Evolutionary conservation across 2,329 filamentous ascomycete species (phyloP), one percentile per base, ranked within the genome.

Genomic region (Samsoniella hepiali): DNA sequence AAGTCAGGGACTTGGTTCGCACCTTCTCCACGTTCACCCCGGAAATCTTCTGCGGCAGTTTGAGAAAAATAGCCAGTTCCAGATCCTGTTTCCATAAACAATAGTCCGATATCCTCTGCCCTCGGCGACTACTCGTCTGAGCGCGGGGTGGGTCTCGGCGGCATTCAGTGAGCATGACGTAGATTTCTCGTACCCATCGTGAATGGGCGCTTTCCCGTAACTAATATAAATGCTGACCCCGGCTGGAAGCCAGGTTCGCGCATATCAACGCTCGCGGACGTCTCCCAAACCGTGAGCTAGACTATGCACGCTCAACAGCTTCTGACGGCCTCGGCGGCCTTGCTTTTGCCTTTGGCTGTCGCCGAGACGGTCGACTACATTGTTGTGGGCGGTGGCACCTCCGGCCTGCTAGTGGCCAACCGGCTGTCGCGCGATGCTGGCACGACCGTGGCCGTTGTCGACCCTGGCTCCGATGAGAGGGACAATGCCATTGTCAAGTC

Each of bases 371-470:
- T 62, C 68, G 86, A 89, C 71, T 89, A 88, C 74, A 84, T 89
- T 59, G 78, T 89, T 38, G 80, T 88, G 36, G 87, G 87, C 4
- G 82, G 77, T n/a, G 87, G 87, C 66, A 83, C 86, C 6, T 85
- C 81, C 57, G 87, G 87, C 59, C 82, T 88, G 44, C 76, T 78
- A 57, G 81, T 88, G 47, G 85, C 86, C 1, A 84, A 87, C 73
- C 82, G 70, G 15, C 69, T 74, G 22, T 68, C 63, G 22, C 49
- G 45, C 29, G 51, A 64, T 34, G 8, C 31, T 5, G 50, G 36
- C n/a, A 63, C 72, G 10, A 70, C 67, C 3, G 74, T 79, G 3
- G 70, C 71, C 0, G 70, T 79, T 34, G 70, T 79, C 38, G 77
- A 79, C 60, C 71, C 75, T 0, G 77, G 77, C 9, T 64, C 65